Base-by-base conservation (phyloP, 169 alveolate genomes). In the Plasmodium billcollinsi region DNA sequence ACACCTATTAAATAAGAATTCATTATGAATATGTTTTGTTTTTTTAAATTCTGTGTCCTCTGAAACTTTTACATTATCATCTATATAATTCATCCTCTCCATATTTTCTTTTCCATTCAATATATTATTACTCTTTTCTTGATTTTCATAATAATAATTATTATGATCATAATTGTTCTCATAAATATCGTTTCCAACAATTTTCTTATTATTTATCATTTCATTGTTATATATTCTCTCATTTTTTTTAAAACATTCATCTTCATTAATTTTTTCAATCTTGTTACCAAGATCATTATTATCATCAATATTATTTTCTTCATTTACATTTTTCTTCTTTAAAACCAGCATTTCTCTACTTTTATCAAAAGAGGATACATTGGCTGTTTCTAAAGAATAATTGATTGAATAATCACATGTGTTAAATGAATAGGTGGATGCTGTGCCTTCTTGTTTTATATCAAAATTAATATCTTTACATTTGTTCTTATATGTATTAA, bases 381-480 rank as follows among this genome's bases (percentile, higher is more conserved):
- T 83, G 43, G 91, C 59, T 56, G 67, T 83, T 83, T 83, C 91
- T 3, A 73, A 18, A 2, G 91, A 83, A 26, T 62, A 58, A 56
- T 70, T 83, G 18, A 43, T 33, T 1, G 86, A 67, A 69, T 83
- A 54, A 63, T 83, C 91, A 54, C 72, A 83, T 29, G 85, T 83
- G 43, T 83, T 72, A 62, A 83, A 69, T 12, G 91, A 83, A 63
- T 69, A 58, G 14, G 91, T 83, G 1, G 91, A 83, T 20, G 71
- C 83, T 43, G 91, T 83, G 9, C 85, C 80, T 33, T 33, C 45
- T 83, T 83, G 72, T 18, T 69, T 83, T 73, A 67, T 6, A 83
- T 83, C 91, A 20, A 39, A 43, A 9, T 20, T 21, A 33, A 20
- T 83, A 24, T 45, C 59, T 49, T 83, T 83, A 49, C 33, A 69